Percentiles rank a stretch among this genome's conserved stretches.
phyloP scores from a whole-genome alignment of 768 basidiomycete genomes.

The Wakefieldia striispora region DNA sequence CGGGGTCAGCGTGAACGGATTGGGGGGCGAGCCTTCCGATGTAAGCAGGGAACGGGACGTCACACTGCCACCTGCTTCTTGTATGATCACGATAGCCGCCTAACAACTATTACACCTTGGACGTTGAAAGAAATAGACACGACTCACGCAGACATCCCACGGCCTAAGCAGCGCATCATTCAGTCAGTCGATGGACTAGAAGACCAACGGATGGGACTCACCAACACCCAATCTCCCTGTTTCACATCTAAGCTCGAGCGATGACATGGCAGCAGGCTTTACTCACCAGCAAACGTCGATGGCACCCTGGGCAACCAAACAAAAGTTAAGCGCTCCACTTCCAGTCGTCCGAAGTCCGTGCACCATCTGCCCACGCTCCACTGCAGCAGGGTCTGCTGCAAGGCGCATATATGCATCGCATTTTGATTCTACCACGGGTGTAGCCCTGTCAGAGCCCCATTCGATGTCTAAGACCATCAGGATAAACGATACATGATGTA shows the following conservation, averaged over 20 bases:
- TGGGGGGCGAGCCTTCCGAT: slow-evolving; percentile 24
- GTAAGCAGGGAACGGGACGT: slow-evolving; percentile 54
- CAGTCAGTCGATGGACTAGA: background rate
- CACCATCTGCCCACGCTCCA: slow-evolving; percentile 74
- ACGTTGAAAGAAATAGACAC: background rate
- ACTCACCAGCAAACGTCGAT: slow-evolving; percentile 83
- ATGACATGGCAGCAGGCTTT: background rate
- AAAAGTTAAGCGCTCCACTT: slow-evolving; percentile 80
- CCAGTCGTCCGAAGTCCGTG: slow-evolving; percentile 82
- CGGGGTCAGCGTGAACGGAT: slow-evolving; percentile 61
- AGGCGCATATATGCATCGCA: slow-evolving; percentile 69
- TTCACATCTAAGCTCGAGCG: background rate
- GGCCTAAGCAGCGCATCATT: slow-evolving; percentile 43
- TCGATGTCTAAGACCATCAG: slow-evolving; percentile 57
- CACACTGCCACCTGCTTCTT: slow-evolving; percentile 82
- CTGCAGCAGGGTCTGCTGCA: slow-evolving; percentile 56
- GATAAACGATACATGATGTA: background rate
- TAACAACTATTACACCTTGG: slow-evolving; percentile 14
- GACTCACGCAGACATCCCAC: slow-evolving; percentile 80
- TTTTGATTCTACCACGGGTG: slow-evolving; percentile 55
- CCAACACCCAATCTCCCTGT: slow-evolving; percentile 80
- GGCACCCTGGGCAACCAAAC: slow-evolving; percentile 85
- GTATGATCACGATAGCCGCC: slow-evolving; percentile 86
- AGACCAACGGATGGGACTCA: slow-evolving; percentile 23
- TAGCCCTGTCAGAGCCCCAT: slow-evolving; percentile 80